These are phyloP conservation scores for Lanmaoa pseudosensibilis DNA, from an alignment of 768 basidiomycete species.

Conservation along the genomic window DNA sequence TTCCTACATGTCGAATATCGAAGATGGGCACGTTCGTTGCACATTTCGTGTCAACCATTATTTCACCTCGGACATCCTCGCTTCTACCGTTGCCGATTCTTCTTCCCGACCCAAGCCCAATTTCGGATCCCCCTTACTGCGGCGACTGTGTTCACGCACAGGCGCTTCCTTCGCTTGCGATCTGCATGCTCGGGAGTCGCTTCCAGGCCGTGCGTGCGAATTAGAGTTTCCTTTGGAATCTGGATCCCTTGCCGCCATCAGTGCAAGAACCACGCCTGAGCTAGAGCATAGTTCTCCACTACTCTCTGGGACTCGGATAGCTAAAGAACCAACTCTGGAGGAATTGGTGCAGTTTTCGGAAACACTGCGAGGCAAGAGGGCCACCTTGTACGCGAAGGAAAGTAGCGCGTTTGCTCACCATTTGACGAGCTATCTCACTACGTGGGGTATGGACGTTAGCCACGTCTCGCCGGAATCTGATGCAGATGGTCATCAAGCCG, in stretches of 20 bases:
- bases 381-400: conserved; percentile 81
- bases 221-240: conserved; percentile 63
- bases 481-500: conserved; percentile 38
- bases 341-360: conserved; percentile 81
- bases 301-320: conserved; percentile 48
- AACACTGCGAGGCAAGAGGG: conserved; percentile 78
- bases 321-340: conserved; percentile 75
- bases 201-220: conserved; percentile 60
- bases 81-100: conserved; percentile 10
- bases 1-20: conserved; percentile 24
- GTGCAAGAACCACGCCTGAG: conserved; percentile 39
- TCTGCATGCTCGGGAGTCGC: conserved; percentile 42
- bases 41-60: conserved; percentile 58
- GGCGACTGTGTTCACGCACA: conserved; percentile 59
- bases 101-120: conserved; percentile 36
- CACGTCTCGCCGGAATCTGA: conserved; percentile 68
- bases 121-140: conserved; percentile 56
- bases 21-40: conserved; percentile 49
- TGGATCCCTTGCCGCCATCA: conserved; percentile 48
- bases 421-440: conserved; percentile 87
- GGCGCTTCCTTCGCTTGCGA: conserved; percentile 44
- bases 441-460: conserved; percentile 94
- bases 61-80: conserved; percentile 28
- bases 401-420: conserved; percentile 89
- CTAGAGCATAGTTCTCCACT: conserved; percentile 50